A percentile compares a stretch with the other conserved stretches of the same genome.
Evolutionary conservation across 2,329 filamentous ascomycete genomes (phyloP).

Genomic region (Pyrenochaeta sp.): DNA sequence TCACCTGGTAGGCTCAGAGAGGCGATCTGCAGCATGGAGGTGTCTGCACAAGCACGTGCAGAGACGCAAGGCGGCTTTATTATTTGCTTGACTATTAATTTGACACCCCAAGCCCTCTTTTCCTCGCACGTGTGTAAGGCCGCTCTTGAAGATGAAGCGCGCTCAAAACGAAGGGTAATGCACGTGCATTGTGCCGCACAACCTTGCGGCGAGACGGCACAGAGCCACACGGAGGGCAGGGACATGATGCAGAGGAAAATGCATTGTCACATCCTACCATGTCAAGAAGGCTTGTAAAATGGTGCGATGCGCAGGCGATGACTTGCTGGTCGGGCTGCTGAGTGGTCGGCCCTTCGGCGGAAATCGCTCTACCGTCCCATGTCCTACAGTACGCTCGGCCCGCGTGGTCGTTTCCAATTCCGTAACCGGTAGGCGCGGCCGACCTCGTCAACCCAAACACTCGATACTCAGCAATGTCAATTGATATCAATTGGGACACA

Average conservation of each 20-base stretch:
- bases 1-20: slow-evolving; percentile 27
- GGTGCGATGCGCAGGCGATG: slow-evolving; percentile 24
- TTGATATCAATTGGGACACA: slow-evolving; percentile 96
- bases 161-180: neutral
- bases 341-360: slow-evolving; percentile 26
- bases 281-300: slow-evolving; percentile 19
- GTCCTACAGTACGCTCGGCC: slow-evolving; percentile 21
- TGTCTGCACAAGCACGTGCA: slow-evolving; percentile 39
- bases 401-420: slow-evolving; percentile 29
- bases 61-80: slow-evolving; percentile 41
- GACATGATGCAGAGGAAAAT: slow-evolving; percentile 24
- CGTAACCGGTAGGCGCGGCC: slow-evolving; percentile 22
- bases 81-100: slow-evolving; percentile 13
- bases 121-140: neutral
- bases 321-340: slow-evolving; percentile 13
- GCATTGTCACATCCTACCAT: slow-evolving; percentile 28
- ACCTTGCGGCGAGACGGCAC: slow-evolving; percentile 15
- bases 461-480: slow-evolving; percentile 73
- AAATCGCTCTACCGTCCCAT: slow-evolving; percentile 5
- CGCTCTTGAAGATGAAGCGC: neutral
- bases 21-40: slow-evolving; percentile 35
- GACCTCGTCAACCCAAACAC: slow-evolving; percentile 37
- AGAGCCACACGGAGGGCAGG: slow-evolving; percentile 18
- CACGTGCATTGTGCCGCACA: slow-evolving; percentile 7
- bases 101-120: neutral